phyloP scores from a whole-genome alignment of 495 filamentous ascomycete genomes.

The Penicillium malachiteum region DNA sequence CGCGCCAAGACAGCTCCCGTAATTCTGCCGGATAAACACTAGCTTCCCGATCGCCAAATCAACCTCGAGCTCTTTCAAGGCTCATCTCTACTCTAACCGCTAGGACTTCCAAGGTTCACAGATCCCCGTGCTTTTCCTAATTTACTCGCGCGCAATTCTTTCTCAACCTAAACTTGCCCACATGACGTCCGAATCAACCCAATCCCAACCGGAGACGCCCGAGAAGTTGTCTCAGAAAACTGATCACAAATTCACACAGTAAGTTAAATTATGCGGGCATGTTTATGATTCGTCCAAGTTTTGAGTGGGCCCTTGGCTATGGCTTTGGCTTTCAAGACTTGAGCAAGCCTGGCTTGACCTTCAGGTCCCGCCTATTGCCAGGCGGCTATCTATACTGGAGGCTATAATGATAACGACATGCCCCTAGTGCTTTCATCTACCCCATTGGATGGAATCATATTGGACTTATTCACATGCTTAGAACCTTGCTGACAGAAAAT shows the following conservation, averaged over 20 bases:
- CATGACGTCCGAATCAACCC: conserved; percentile 12
- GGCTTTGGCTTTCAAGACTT: no score
- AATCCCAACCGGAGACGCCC: conserved; percentile 22
- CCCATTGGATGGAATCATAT: background rate
- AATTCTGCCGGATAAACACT: conserved; percentile 22
- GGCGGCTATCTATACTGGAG: background rate
- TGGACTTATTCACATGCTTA: no score
- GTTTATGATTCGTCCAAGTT: no score
- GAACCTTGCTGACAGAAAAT: no score
- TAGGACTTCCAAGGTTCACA: background rate
- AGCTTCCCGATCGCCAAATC: conserved; percentile 20
- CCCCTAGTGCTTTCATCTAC: background rate
- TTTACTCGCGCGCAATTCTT: no score
- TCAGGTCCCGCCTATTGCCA: background rate
- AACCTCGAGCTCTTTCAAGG: conserved; percentile 15
- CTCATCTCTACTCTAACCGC: background rate
- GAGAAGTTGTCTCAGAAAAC: conserved; percentile 34
- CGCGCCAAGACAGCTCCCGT: conserved; percentile 34
- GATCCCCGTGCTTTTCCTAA: no score
- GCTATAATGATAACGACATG: background rate
- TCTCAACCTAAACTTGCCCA: background rate
- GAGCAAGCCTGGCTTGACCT: background rate
- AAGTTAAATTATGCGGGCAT: conserved; percentile 13
- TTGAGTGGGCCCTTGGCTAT: no score
- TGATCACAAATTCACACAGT: conserved; percentile 43